These are phyloP conservation scores for Backusella liffmaniae DNA, from an alignment of 192 early-diverging fungal genomes.

Conservation along the genomic window DNA sequence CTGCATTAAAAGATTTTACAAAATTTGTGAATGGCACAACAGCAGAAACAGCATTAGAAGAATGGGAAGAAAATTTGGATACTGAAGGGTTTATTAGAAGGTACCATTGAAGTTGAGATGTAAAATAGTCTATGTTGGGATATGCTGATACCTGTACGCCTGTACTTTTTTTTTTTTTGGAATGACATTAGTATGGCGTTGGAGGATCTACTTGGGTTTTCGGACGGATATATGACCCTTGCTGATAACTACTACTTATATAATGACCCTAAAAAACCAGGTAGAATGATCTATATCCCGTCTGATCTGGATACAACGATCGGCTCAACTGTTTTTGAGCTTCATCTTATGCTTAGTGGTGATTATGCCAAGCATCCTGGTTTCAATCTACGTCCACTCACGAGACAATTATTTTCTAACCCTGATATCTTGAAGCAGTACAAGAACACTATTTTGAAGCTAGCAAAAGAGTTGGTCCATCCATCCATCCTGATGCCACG, in stretches of 20 bases:
- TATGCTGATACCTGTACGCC: too few species aligned
- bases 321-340: neutral
- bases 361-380: constrained; percentile 11
- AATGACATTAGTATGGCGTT: neutral
- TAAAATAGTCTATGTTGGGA: too few species aligned
- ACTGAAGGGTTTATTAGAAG: constrained; percentile 7
- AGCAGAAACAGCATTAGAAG: neutral
- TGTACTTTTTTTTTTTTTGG: neutral
- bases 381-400: neutral
- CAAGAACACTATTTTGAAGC: neutral
- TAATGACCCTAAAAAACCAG: neutral
- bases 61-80: constrained; percentile 23
- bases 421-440: neutral
- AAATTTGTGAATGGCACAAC: constrained; percentile 16
- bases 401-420: neutral
- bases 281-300: neutral
- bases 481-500: neutral
- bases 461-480: neutral
- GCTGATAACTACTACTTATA: constrained; percentile 12
- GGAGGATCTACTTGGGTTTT: constrained; percentile 6
- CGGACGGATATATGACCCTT: neutral
- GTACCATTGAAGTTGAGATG: neutral
- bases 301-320: constrained; percentile 2
- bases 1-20: constrained; percentile 18
- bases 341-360: neutral